These are phyloP conservation scores for Penicillium nordicum DNA, from an alignment of 2,329 filamentous ascomycete species.

Conservation along the genomic window DNA sequence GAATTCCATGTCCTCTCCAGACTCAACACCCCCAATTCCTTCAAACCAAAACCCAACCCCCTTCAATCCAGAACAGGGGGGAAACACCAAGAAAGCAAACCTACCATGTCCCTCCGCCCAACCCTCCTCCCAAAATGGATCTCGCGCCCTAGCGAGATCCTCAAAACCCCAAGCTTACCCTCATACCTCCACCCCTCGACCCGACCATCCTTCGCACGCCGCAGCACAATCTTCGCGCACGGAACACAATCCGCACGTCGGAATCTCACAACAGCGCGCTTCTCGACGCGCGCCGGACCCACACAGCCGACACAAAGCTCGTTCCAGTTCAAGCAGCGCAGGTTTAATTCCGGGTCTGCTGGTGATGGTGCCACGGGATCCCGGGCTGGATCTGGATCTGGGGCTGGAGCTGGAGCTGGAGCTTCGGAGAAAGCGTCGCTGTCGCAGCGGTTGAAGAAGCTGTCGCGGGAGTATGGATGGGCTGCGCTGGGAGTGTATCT, in stretches of 20 bases:
- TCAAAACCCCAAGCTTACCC: conserved; percentile 6
- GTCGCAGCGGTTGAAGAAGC: conserved; percentile 70
- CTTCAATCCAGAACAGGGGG: neutral
- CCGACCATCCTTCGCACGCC: neutral
- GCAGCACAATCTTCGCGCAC: conserved; percentile 1
- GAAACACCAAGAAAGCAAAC: neutral
- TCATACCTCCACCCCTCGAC: neutral
- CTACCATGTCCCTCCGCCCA: conserved; percentile 13
- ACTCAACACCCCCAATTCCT: neutral
- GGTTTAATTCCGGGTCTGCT: conserved; percentile 23
- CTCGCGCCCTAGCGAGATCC: conserved; percentile 16
- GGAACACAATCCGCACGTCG: neutral
- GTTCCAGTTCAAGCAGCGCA: conserved; percentile 13
- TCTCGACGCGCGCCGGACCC: neutral
- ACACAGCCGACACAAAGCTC: neutral
- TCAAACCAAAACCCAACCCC: neutral
- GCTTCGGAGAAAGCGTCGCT: conserved; percentile 49
- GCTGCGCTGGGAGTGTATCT: conserved; percentile 89
- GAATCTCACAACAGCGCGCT: neutral
- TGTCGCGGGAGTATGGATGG: conserved; percentile 93
- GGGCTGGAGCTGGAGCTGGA: conserved; percentile 16
- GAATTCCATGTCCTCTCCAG: neutral
- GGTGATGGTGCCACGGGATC: neutral
- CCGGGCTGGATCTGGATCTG: conserved; percentile 5
- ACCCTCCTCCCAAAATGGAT: conserved; percentile 23